Percentiles rank a stretch among this genome's conserved stretches.
These are phyloP conservation scores for Lipomyces anomalus DNA, from an alignment of 805 yeast species.

Conservation along the genomic window DNA sequence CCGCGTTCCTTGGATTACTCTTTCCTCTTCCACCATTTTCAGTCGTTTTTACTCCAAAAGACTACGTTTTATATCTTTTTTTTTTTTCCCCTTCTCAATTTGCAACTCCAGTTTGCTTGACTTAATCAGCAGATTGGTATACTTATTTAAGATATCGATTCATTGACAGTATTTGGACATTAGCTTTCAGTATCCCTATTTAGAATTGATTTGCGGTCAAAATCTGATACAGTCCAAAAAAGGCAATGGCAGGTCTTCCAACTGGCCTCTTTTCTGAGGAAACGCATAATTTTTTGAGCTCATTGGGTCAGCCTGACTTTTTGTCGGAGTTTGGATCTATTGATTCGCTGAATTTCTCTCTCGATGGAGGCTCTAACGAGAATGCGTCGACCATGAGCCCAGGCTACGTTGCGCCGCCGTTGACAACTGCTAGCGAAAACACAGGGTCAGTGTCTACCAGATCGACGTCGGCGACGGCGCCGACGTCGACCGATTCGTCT, in stretches of 20 bases:
- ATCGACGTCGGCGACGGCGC: not conserved
- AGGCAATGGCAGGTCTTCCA: not conserved
- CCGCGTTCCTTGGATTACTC: too few relatives aligned
- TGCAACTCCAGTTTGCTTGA: too few relatives aligned
- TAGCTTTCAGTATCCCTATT: too few relatives aligned
- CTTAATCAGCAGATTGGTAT: too few relatives aligned
- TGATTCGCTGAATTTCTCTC: not conserved
- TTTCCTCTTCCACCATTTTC: too few relatives aligned
- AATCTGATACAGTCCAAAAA: too few relatives aligned
- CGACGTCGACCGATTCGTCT: not conserved
- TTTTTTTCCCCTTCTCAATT: too few relatives aligned
- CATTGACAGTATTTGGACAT: too few relatives aligned
- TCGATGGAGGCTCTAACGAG: not conserved
- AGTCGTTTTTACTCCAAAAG: too few relatives aligned
- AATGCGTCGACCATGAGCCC: not conserved
- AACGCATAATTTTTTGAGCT: conserved; percentile 17
- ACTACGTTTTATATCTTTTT: too few relatives aligned
- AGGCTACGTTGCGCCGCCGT: not conserved
- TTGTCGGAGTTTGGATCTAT: conserved; percentile 9
- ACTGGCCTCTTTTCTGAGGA: conserved; percentile 15
- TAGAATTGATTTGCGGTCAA: too few relatives aligned
- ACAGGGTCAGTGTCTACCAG: not conserved
- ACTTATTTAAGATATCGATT: too few relatives aligned
- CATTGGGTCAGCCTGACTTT: conserved; percentile 21
- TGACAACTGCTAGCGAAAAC: not conserved